Conservation (phyloP, 495 filamentous ascomycete species). For the Hyaloscypha bicolor region DNA sequence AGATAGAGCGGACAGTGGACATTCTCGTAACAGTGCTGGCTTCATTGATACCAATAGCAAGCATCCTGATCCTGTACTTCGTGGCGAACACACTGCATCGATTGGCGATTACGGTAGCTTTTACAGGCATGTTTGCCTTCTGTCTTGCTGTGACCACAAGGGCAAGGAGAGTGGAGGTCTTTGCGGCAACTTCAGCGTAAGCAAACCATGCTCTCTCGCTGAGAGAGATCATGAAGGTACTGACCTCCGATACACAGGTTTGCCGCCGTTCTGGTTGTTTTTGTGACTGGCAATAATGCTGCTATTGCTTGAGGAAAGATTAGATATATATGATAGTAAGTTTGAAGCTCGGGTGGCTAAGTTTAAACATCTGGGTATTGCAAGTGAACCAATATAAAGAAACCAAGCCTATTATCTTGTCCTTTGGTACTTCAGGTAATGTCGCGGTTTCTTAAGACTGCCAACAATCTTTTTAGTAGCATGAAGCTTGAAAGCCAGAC, state of each 20-base stretch:
- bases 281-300: conserved; percentile 17
- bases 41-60: conserved; percentile 34
- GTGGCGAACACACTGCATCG: conserved; percentile 30
- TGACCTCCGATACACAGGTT: conserved; percentile 14
- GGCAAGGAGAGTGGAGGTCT: conserved; percentile 37
- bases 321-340: neutral
- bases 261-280: conserved; percentile 33
- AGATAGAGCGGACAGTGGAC: conserved; percentile 2
- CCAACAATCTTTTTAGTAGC: no score
- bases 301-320: neutral
- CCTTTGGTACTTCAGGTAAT: no score
- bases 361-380: no score
- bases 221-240: no score
- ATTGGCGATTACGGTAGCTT: conserved; percentile 35
- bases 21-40: conserved; percentile 34
- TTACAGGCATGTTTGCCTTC: conserved; percentile 35
- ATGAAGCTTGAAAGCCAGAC: no score
- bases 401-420: no score
- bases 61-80: conserved; percentile 39
- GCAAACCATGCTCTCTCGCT: neutral
- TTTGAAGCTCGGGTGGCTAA: no score
- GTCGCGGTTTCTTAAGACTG: no score
- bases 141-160: conserved; percentile 35
- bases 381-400: no score
- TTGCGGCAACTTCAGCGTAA: conserved; percentile 38